Base-by-base conservation (phyloP, 139 green algal species). In the Chlamydomonas incerta region DNA sequence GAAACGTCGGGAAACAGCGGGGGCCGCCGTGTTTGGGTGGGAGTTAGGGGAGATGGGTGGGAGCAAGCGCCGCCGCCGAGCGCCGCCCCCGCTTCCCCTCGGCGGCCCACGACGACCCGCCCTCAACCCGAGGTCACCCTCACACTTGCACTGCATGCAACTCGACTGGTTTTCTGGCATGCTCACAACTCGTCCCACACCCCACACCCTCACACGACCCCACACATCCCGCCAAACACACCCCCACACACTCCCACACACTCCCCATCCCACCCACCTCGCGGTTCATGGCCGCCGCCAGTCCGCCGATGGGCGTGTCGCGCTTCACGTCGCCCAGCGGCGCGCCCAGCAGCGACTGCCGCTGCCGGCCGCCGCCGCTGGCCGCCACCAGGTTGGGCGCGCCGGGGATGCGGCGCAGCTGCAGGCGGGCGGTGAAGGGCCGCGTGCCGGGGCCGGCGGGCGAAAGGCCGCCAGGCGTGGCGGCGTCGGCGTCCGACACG, bases 321-420 rank as follows among this genome's bases (percentile, higher is more conserved):
- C 37, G 31, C 60, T 63, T 72, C 55, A 83, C 75, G 24, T 28
- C 24, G 37, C 75, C 75, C 58, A 83, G 31, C 18, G 75, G 60
- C 21, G 62, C 35, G n/a, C 75, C 75, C 58, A 83, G 62, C 60
- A 72, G 75, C 35, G 60, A 37, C 60, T 29, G 26, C 35, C 37
- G 37, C 4, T n/a, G 10, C 47, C 11, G 10, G 70, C 70, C 26
- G 70, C 37, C 24, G 41, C 41, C 26, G n/a, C 55, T n/a, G 60
- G n/a, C 35, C 37, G 62, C 4, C 28, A 83, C 75, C 24, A 83
- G 37, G 60, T 83, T 83, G 57, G 75, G 75, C 3, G 75, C 75
- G 26, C 75, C 75, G 20, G 62, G 14, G 28, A 83, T 60, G 75
- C 75, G 75, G 35, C 75, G 75, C 58, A 83, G 62, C 60, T 62